Percentiles rank a stretch among this genome's conserved stretches.
Evolutionary conservation across 164 flowering plant species (phyloP).

Genomic region (Liquidambar formosana): DNA sequence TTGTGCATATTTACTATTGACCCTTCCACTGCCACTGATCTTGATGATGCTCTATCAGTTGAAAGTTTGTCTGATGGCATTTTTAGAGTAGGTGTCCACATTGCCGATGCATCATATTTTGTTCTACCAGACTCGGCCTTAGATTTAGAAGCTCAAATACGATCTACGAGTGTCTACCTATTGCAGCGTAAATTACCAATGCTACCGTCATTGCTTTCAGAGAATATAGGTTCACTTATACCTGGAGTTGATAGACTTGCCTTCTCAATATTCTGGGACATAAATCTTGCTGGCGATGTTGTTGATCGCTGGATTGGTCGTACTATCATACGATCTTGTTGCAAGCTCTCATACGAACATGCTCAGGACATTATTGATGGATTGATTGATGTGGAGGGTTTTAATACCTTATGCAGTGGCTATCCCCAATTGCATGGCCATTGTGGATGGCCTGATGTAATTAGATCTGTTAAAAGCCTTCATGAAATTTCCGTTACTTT

Average conservation of each 20-base stretch:
- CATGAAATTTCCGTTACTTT: constrained; percentile 59
- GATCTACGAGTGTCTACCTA: constrained; percentile 78
- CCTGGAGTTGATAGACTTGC: constrained; percentile 91
- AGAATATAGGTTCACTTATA: constrained; percentile 70
- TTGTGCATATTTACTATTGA: constrained; percentile 87
- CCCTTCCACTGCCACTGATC: constrained; percentile 78
- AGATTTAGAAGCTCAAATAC: constrained; percentile 72
- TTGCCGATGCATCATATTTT: constrained; percentile 90
- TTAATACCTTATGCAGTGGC: constrained; percentile 11
- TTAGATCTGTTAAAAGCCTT: constrained; percentile 58
- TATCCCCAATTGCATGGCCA: constrained; percentile 58
- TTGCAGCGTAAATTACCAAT: constrained; percentile 64
- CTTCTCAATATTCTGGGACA: constrained; percentile 81
- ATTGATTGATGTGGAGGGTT: constrained; percentile 22
- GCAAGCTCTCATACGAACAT: constrained; percentile 86
- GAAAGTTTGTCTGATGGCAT: constrained; percentile 51
- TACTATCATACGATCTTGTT: constrained; percentile 81
- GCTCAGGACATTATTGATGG: constrained; percentile 85
- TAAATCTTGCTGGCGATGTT: constrained; percentile 50
- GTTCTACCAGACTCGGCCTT: constrained; percentile 69
- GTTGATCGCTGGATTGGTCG: constrained; percentile 89
- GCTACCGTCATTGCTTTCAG: constrained; percentile 86
- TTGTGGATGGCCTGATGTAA: constrained; percentile 66
- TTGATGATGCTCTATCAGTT: constrained; percentile 95
- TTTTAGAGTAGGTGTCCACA: constrained; percentile 82